These are phyloP conservation scores for Stemphylium beticola DNA, from an alignment of 2,329 filamentous ascomycete genomes.

Conservation along the genomic window DNA sequence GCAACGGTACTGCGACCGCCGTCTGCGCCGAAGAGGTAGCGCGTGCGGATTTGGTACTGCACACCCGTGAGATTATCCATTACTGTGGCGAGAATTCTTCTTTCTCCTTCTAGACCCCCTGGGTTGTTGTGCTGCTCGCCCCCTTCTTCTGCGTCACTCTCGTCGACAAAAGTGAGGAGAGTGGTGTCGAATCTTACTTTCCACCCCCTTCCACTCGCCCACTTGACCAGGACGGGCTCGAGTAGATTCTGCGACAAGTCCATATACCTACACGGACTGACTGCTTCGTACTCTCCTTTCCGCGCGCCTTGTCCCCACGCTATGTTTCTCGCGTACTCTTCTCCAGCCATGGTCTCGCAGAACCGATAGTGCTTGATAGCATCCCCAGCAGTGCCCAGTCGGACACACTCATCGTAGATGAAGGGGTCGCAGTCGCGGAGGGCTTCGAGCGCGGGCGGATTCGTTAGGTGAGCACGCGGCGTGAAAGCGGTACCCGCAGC, in stretches of 20 bases:
- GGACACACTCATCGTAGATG: too few species aligned
- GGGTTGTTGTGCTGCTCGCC: too few species aligned
- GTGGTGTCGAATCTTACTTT: neutral
- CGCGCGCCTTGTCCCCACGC: too few species aligned
- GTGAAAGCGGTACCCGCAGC: too few species aligned
- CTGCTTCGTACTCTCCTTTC: too few species aligned
- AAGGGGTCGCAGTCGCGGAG: too few species aligned
- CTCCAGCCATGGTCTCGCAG: constrained; percentile 5
- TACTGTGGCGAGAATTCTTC: too few species aligned
- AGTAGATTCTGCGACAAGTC: constrained; percentile 1
- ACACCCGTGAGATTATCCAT: neutral
- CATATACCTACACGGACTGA: too few species aligned
- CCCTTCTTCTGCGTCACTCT: neutral
- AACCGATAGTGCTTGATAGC: neutral
- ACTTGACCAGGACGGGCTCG: constrained; percentile 4
- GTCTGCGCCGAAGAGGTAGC: constrained; percentile 6
- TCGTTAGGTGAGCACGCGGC: neutral
- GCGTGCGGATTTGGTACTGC: neutral
- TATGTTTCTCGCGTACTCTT: neutral
- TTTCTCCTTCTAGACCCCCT: too few species aligned
- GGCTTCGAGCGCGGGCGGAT: too few species aligned
- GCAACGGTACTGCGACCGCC: constrained; percentile 4
- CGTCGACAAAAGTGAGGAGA: constrained; percentile 4
- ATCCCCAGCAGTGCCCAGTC: too few species aligned
- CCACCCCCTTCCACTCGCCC: neutral